These are phyloP conservation scores for Botrytis byssoidea DNA, from an alignment of 2,329 filamentous ascomycete species.

Conservation along the genomic window DNA sequence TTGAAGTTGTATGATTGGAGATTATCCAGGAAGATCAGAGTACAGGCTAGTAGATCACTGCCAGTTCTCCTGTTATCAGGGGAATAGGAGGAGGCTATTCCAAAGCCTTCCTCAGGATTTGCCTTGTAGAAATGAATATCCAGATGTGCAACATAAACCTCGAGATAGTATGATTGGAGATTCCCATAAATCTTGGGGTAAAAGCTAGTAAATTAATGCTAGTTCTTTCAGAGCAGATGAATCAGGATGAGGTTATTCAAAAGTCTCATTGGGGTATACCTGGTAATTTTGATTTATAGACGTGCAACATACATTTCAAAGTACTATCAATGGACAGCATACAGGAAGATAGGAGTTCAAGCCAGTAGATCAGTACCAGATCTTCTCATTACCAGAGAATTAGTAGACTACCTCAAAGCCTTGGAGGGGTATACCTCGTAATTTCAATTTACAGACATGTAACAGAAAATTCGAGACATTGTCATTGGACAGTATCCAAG, in stretches of 20 bases:
- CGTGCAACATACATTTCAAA: background rate
- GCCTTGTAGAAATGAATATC: accelerated
- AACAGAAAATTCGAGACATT: too few relatives aligned
- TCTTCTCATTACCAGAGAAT: background rate
- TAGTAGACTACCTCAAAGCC: background rate
- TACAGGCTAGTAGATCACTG: background rate
- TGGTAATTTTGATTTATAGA: background rate
- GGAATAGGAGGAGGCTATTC: too few relatives aligned
- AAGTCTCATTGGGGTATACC: background rate
- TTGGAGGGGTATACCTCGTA: background rate
- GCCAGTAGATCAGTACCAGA: background rate
- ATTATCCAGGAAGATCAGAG: background rate
- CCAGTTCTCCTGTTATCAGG: accelerated
- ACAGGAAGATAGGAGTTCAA: too few relatives aligned
- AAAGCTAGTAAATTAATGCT: background rate
- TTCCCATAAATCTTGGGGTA: background rate
- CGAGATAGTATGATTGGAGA: background rate
- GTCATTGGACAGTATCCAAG: too few relatives aligned
- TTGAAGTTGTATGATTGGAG: background rate
- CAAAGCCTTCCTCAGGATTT: too few relatives aligned
- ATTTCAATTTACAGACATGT: background rate
- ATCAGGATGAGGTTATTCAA: too few relatives aligned
- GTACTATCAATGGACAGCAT: background rate
- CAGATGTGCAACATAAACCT: background rate
- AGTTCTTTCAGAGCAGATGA: too few relatives aligned